Base-by-base conservation (phyloP, 2,329 filamentous ascomycete species). In the Colletotrichum tropicale region DNA sequence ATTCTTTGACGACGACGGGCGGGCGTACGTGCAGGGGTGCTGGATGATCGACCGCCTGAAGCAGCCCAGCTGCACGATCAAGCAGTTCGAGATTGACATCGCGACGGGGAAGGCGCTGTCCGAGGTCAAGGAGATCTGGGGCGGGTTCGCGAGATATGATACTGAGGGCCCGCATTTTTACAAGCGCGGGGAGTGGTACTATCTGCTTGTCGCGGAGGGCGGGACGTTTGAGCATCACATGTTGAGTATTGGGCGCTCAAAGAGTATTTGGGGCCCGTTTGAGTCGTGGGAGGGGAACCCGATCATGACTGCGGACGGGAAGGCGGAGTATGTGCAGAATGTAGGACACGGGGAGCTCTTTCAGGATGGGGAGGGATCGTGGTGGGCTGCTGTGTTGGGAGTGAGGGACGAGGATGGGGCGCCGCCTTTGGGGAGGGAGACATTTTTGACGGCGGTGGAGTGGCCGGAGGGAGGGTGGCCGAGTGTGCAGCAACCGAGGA, bases 321-420 rank as follows among this genome's bases (percentile, higher is more conserved):
- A 85, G 0, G 16, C 71, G 43, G 85, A 79, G 34, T 87, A 86
- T 70, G 87, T 87, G 66, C 90, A 91, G 78, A 89, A 89, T 2
- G 86, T 90, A 0, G 90, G 90, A 0, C 90, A 92, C 66, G 87
- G 88, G 2, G 90, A 92, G 76, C 75, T 92, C 3, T 91, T 92
- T 74, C 86, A 90, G 65, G 90, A 91, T 72, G 76, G 74, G 2
- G 65, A 74, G 0, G 82, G 81, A 0, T 82, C 84, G 65, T 87
- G 85, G 84, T 87, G 85, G 85, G 84, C 81, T 1, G 70, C 38
- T 12, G 65, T 67, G 5, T 66, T 76, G 18, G 69, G 56, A 13
- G 70, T 76, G 3, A 24, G 70, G 0, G 66, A 66, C 7, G 65
- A 70, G 13, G 21, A 58, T 10, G 36, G n/a, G n/a, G 10, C 38